Base-by-base conservation (phyloP, 148 eudicot species). In the Rhododendron ferrugineum region DNA sequence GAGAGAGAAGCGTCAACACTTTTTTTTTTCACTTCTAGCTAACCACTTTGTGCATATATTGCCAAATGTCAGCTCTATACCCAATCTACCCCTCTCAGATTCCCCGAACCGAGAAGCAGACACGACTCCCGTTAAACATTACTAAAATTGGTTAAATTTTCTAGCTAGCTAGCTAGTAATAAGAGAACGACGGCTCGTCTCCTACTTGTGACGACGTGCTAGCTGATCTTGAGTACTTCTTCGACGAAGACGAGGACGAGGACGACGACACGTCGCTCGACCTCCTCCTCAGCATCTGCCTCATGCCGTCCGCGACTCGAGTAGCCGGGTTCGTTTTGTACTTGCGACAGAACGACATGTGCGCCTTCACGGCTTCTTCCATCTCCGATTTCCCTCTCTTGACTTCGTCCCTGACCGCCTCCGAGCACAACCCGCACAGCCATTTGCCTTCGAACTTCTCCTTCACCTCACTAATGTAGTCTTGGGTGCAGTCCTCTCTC, bases 351-450 rank as follows among this genome's bases (percentile, higher is more conserved):
- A 94, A 94, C 0, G 93, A 89, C 94, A 92, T 92, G 83, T 94
- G 97, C 22, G 97, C 94, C 56, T 80, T 85, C 9, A 94, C 88
- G n/a, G 97, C 97, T 13, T 93, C 94, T 84, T 90, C 95, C 26
- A 89, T 86, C 40, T 42, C 87, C 76, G n/a, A 72, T 74, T 87
- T 84, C 11, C 78, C 89, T 54, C 87, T 82, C 83, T 75, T 90
- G 1, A 91, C 88, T 84, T 94, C 98, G 42, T 94, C 95, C 76
- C 92, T 87, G 0, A 94, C 98, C 0, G 96, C 96, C 76, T 93
- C 98, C 1, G 96, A 92, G 82, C 98, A 94, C 73, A 94, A 44
- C 83, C 98, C 98, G 66, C 98, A 94, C 10, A 94, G 90, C 96
- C 98, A 94, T 87, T 93, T 94, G 0, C 94, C 98, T 9, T 91